A percentile compares a stretch with the other conserved stretches of the same genome.
These are phyloP conservation scores for Cercospora nicotianae DNA, from an alignment of 2,329 filamentous ascomycete species.

Conservation along the genomic window DNA sequence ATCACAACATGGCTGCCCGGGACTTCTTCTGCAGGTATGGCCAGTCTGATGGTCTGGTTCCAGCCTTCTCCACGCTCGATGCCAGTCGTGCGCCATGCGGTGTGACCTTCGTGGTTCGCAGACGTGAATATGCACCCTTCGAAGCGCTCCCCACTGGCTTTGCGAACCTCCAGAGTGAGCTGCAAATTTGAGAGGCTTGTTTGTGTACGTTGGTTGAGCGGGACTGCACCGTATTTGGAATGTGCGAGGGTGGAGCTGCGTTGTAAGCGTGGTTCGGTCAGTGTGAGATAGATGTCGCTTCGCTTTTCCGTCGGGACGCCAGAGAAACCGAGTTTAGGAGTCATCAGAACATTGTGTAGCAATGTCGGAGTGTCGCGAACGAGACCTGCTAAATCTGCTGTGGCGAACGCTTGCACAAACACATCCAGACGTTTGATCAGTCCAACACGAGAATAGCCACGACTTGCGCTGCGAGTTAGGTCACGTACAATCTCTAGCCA, in stretches of 20 bases:
- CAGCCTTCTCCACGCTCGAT: slow-evolving; percentile 77
- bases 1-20: slow-evolving; percentile 82
- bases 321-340: slow-evolving; percentile 88
- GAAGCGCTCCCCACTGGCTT: slow-evolving; percentile 73
- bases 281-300: slow-evolving; percentile 91
- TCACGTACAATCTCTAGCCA: slow-evolving; percentile 74
- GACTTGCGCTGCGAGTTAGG: slow-evolving; percentile 70
- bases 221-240: slow-evolving; percentile 77
- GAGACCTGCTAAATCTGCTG: slow-evolving; percentile 73
- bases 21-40: slow-evolving; percentile 76
- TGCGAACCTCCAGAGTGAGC: slow-evolving; percentile 83
- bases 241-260: slow-evolving; percentile 64
- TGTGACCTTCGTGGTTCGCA: slow-evolving; percentile 75
- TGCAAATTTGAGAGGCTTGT: slow-evolving; percentile 74
- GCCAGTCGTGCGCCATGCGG: slow-evolving; percentile 84
- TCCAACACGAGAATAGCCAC: slow-evolving; percentile 57
- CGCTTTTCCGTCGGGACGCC: slow-evolving; percentile 83
- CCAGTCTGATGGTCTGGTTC: slow-evolving; percentile 84
- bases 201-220: slow-evolving; percentile 58
- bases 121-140: slow-evolving; percentile 85
- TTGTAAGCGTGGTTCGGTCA: slow-evolving; percentile 75
- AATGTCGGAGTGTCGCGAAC: slow-evolving; percentile 86
- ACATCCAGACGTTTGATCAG: slow-evolving; percentile 73
- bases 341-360: slow-evolving; percentile 76
- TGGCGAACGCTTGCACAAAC: slow-evolving; percentile 74